Conservation (phyloP, 225 moss, liverwort and hornwort species). For the Bryum argenteum region DNA sequence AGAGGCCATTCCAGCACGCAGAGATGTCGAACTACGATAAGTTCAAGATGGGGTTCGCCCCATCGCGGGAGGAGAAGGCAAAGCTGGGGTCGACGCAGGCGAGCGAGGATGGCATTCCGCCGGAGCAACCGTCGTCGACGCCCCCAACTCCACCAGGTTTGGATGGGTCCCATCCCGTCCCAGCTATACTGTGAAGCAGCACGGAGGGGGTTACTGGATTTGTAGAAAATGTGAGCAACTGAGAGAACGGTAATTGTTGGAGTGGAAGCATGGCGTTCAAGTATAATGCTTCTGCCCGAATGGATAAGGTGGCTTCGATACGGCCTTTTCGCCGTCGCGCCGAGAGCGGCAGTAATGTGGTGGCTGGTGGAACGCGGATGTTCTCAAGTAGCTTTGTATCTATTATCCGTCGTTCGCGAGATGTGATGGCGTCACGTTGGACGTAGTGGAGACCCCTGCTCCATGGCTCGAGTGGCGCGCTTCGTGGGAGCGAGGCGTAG, state of each 20-base stretch:
- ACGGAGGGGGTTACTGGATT: too few relatives aligned
- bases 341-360: background rate
- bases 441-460: background rate
- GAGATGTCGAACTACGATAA: slow-evolving; percentile 92
- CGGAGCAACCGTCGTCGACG: slow-evolving; percentile 53
- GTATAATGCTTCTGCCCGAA: background rate
- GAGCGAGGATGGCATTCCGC: slow-evolving; percentile 46
- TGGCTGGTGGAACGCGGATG: background rate
- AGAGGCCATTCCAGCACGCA: slow-evolving; percentile 88
- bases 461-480: too few relatives aligned
- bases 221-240: too few relatives aligned
- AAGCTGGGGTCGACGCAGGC: slow-evolving; percentile 43
- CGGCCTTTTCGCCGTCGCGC: background rate
- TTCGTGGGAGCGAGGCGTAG: too few relatives aligned
- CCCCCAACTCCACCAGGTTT: slow-evolving; percentile 61
- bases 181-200: slow-evolving; percentile 47
- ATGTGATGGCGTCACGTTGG: background rate
- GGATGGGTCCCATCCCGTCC: slow-evolving; percentile 64
- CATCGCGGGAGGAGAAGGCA: slow-evolving; percentile 54
- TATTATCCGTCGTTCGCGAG: background rate
- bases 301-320: background rate
- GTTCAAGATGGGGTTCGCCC: slow-evolving; percentile 84
- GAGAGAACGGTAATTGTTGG: background rate
- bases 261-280: background rate
- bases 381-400: background rate